These are phyloP conservation scores for Podaxis sp. DNA, from an alignment of 768 basidiomycete species.

Conservation along the genomic window DNA sequence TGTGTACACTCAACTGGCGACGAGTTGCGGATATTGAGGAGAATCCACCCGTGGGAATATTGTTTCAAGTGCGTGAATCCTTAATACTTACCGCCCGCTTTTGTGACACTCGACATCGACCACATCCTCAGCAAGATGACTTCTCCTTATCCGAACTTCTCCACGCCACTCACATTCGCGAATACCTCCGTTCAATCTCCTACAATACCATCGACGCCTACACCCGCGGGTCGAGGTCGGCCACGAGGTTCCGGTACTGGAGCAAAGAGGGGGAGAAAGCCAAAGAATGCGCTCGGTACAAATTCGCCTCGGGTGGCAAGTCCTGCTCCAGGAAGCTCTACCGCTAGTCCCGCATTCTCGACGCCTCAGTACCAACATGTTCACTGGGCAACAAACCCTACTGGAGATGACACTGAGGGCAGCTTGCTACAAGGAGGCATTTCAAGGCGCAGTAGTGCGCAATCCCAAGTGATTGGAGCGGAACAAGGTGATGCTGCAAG, in stretches of 20 bases:
- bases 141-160: slow-evolving; percentile 9
- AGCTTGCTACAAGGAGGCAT: slow-evolving; percentile 11
- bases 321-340: slow-evolving; percentile 17
- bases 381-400: slow-evolving; percentile 1
- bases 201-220: slow-evolving; percentile 21
- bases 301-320: slow-evolving; percentile 28
- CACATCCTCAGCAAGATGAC: slow-evolving; percentile 1
- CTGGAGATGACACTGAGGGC: slow-evolving; percentile 8
- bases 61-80: not conserved
- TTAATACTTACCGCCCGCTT: not conserved
- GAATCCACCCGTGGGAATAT: not conserved
- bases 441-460: slow-evolving; percentile 9
- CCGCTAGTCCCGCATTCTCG: slow-evolving; percentile 13
- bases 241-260: slow-evolving; percentile 31
- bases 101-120: not conserved
- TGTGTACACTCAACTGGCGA: too few species aligned
- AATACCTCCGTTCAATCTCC: slow-evolving; percentile 1
- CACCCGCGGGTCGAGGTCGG: slow-evolving; percentile 29
- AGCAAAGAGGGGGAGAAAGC: slow-evolving; percentile 48
- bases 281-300: slow-evolving; percentile 34
- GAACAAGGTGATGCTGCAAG: not conserved
- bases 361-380: slow-evolving; percentile 14
- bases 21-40: not conserved
- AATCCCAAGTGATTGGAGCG: slow-evolving; percentile 1
- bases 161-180: slow-evolving; percentile 7